Evolutionary conservation across 2,329 filamentous ascomycete genomes (phyloP).

Genomic region (Teratosphaeria nubilosa): DNA sequence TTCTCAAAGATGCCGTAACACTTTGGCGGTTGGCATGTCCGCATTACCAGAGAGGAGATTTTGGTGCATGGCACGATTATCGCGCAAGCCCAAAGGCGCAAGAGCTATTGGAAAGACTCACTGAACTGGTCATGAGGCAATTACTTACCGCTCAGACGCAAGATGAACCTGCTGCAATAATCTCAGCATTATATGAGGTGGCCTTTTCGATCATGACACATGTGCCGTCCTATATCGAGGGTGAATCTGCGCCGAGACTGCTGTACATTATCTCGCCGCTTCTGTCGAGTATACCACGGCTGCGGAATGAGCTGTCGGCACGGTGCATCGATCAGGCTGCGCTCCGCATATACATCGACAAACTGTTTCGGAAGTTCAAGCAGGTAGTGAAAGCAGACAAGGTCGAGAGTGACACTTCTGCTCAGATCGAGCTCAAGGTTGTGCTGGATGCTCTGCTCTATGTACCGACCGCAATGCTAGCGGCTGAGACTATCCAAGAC

Average conservation of each 20-base stretch:
- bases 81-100: not conserved
- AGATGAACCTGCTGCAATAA: not conserved
- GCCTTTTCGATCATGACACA: not conserved
- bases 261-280: not conserved
- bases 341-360: not conserved
- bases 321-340: not conserved
- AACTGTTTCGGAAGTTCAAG: not conserved
- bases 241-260: not conserved
- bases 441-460: not conserved
- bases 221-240: not conserved
- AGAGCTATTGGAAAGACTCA: not conserved
- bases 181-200: not conserved
- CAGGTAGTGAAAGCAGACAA: not conserved
- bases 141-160: not conserved
- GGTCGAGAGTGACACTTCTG: not conserved
- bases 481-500: not conserved
- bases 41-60: not conserved
- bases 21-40: not conserved
- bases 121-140: not conserved
- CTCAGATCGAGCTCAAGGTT: not conserved
- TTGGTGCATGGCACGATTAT: not conserved
- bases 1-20: not conserved
- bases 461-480: not conserved
- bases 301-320: not conserved
- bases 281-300: not conserved